A percentile compares a stretch with the other conserved stretches of the same genome.
These are phyloP conservation scores for Raphanus raphanistrum DNA, from an alignment of 345 rosid species.

Conservation along the genomic window DNA sequence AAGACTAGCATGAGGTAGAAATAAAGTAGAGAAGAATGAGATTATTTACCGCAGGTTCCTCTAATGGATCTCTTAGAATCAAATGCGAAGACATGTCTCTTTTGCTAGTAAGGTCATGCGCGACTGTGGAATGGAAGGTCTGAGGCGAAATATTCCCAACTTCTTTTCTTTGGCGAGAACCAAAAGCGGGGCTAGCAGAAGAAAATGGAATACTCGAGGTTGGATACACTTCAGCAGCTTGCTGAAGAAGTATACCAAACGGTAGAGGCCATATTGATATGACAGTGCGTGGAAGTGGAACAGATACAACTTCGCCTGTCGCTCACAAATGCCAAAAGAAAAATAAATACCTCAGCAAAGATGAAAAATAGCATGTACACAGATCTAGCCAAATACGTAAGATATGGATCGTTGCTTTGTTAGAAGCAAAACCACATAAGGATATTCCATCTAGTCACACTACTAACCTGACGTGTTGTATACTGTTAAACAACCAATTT, in stretches of 20 bases:
- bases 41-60: constrained; percentile 72
- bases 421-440: too few relatives aligned
- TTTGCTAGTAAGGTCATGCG: constrained; percentile 48
- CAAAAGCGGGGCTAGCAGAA: constrained; percentile 55
- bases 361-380: constrained; percentile 15
- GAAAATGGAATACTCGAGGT: constrained; percentile 42
- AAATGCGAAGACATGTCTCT: constrained; percentile 74
- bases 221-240: constrained; percentile 55
- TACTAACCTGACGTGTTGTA: constrained; percentile 77
- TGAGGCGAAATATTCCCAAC: constrained; percentile 53
- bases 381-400: constrained; percentile 11
- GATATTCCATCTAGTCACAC: too few relatives aligned
- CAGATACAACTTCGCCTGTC: constrained; percentile 75
- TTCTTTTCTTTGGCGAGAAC: constrained; percentile 65
- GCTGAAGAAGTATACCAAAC: constrained; percentile 82
- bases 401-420: neutral
- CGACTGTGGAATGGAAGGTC: constrained; percentile 39
- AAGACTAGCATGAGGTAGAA: constrained; percentile 23
- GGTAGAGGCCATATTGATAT: constrained; percentile 94
- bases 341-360: constrained; percentile 5
- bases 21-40: constrained; percentile 16
- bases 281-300: constrained; percentile 66
- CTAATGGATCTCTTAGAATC: constrained; percentile 76
- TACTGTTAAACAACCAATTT: constrained; percentile 61
- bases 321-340: constrained; percentile 23